Evolutionary conservation across 2,329 filamentous ascomycete genomes (phyloP), one percentile per base, ranked within the genome.

Genomic region (Alternaria arbusti): DNA sequence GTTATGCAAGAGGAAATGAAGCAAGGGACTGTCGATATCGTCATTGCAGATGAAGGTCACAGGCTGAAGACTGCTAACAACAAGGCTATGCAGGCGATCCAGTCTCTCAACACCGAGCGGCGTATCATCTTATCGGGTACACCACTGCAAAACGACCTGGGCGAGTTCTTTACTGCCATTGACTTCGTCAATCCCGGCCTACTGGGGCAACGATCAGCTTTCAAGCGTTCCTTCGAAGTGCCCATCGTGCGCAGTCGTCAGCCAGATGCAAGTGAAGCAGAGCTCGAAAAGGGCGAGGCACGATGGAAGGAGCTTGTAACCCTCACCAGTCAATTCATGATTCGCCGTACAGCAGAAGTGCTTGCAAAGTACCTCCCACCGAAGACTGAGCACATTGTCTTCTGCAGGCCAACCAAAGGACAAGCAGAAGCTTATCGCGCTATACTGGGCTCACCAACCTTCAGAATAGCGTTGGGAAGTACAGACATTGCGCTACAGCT

Each of bases 21-120:
- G 65, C 87, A 87, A 71, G 88, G 87, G 7, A 79, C 82, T 2
- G 87, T 93, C 52, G 90, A 92, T 72, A 90, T 91, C 59, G 85
- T 91, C 59, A 87, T 91, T 69, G 88, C 88, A n/a, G 89, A 91
- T 70, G 89, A 91, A 78, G 89, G 89, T 0, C 89, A 91, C 72
- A 82, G 89, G 50, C 80, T 91, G 43, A 91, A 91, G 78, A 90
- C 89, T 1, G 85, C 89, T 9, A 88, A 89, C 73, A 91, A 91
- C 77, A 91, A 91, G 74, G 87, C 87, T 32, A 88, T 88, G 28
- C 83, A 86, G 62, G 89, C 89, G 2, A 91, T 91, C 65, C 87
- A 89, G 69, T 86, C 87, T 2, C 79, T 91, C 17, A 88, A 87
- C 68, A 89, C 89, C 2, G 82, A 86, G 49, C 83, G 87, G 61